A percentile compares a stretch with the other conserved stretches of the same genome.
These are phyloP conservation scores for Apophysomyces elegans DNA, from an alignment of 371 early-diverging fungal species.

Conservation along the genomic window DNA sequence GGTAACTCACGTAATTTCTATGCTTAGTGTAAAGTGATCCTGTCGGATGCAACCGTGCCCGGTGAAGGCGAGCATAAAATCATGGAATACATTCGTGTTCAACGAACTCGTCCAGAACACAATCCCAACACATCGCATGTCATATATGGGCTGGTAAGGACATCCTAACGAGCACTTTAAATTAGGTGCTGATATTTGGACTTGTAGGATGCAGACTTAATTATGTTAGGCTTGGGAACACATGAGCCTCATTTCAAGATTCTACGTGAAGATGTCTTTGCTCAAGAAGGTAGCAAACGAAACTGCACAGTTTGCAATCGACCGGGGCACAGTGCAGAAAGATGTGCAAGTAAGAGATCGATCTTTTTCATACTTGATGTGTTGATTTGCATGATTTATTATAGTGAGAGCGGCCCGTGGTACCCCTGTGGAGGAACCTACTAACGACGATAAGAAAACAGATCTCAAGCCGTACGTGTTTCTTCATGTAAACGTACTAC, in stretches of 20 bases:
- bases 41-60: slow-evolving; percentile 96
- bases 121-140: slow-evolving; percentile 93
- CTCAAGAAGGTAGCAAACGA: slow-evolving; percentile 57
- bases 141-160: slow-evolving; percentile 88
- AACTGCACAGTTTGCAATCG: slow-evolving; percentile 86
- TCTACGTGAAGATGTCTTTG: slow-evolving; percentile 97
- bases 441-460: slow-evolving; percentile 57
- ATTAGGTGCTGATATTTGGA: neutral
- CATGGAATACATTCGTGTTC: slow-evolving; percentile 96
- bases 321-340: slow-evolving; percentile 78
- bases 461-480: slow-evolving; percentile 88
- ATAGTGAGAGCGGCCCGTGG: slow-evolving; percentile 53
- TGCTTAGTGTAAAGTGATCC: slow-evolving; percentile 82
- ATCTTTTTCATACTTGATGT: neutral
- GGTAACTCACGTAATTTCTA: neutral
- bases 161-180: neutral
- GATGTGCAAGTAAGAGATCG: slow-evolving; percentile 70
- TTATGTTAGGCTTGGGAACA: slow-evolving; percentile 98
- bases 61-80: slow-evolving; percentile 99
- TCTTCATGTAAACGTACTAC: slow-evolving; percentile 84
- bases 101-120: slow-evolving; percentile 77
- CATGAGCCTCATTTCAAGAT: slow-evolving; percentile 98
- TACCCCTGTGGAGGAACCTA: neutral
- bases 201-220: slow-evolving; percentile 95
- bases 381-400: slow-evolving; percentile 8